Conservation (phyloP, 345 rosid genomes). For the Melaleuca alternifolia region DNA sequence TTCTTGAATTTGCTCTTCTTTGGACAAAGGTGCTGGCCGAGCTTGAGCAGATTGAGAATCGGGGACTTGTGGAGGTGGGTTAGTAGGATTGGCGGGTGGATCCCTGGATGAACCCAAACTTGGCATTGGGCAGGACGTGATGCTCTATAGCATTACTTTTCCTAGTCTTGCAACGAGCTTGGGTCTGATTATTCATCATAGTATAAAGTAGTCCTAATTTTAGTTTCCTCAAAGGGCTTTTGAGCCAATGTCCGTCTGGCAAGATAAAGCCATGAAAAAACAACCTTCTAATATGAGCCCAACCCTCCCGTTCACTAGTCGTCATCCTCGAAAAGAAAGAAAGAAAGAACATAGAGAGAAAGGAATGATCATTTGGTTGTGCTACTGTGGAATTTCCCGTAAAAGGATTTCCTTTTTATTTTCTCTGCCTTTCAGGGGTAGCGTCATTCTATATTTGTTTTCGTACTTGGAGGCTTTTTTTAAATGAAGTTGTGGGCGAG, state of each 20-base stretch:
- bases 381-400: background rate
- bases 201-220: background rate
- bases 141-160: background rate
- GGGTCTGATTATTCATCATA: background rate
- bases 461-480: background rate
- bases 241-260: background rate
- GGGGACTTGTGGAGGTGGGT: background rate
- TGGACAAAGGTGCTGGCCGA: background rate
- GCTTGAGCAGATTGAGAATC: background rate
- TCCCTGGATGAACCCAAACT: background rate
- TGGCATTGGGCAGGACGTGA: background rate
- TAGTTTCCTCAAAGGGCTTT: background rate
- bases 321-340: background rate
- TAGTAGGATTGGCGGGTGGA: background rate
- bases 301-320: background rate
- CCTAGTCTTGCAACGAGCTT: background rate
- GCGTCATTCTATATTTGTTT: background rate
- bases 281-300: background rate
- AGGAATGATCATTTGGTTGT: background rate
- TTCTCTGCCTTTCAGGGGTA: background rate
- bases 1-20: background rate
- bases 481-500: background rate
- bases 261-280: background rate
- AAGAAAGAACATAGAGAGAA: background rate
- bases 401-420: background rate